phyloP scores from a whole-genome alignment of 352 stramenopile genomes.

The Halophytophthora polymorphica region DNA sequence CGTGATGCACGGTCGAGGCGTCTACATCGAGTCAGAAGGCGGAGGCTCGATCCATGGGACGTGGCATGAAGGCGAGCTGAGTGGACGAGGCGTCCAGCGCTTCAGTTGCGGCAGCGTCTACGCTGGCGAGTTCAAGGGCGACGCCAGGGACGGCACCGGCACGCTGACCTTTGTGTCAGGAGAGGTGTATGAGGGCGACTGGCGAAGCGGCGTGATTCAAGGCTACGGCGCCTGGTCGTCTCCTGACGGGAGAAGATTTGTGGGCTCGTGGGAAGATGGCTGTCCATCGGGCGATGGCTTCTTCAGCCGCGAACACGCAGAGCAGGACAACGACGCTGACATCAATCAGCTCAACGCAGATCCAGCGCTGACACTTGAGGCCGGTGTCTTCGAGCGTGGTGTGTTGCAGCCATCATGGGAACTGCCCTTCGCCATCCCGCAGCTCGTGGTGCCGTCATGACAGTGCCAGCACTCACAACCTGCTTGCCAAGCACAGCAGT shows the following conservation, averaged over 20 bases:
- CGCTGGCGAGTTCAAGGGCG: constrained; percentile 43
- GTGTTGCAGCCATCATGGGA: constrained; percentile 36
- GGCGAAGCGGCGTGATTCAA: constrained; percentile 40
- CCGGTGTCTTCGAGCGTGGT: constrained; percentile 44
- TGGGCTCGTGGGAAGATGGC: constrained; percentile 57
- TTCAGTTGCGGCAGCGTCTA: constrained; percentile 63
- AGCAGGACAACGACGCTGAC: constrained; percentile 24
- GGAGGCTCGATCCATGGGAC: constrained; percentile 41
- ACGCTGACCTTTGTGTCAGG: constrained; percentile 52
- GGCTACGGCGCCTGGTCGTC: constrained; percentile 68
- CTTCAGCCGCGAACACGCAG: constrained; percentile 33
- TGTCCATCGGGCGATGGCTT: constrained; percentile 50
- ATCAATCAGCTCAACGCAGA: constrained; percentile 10
- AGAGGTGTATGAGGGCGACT: constrained; percentile 71
- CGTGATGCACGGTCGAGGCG: constrained; percentile 63
- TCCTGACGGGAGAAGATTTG: constrained; percentile 38
- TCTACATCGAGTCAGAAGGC: constrained; percentile 31
- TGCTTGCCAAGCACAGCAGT: neutral
- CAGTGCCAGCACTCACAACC: neutral
- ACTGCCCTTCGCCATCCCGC: constrained; percentile 39
- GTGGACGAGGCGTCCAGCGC: constrained; percentile 41
- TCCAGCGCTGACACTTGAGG: constrained; percentile 14
- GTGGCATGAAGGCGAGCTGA: constrained; percentile 45
- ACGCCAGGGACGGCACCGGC: constrained; percentile 49
- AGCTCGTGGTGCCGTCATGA: constrained; percentile 31